Conservation (phyloP, 2,329 filamentous ascomycete species). For the Pseudophaeomoniella oleicola region DNA sequence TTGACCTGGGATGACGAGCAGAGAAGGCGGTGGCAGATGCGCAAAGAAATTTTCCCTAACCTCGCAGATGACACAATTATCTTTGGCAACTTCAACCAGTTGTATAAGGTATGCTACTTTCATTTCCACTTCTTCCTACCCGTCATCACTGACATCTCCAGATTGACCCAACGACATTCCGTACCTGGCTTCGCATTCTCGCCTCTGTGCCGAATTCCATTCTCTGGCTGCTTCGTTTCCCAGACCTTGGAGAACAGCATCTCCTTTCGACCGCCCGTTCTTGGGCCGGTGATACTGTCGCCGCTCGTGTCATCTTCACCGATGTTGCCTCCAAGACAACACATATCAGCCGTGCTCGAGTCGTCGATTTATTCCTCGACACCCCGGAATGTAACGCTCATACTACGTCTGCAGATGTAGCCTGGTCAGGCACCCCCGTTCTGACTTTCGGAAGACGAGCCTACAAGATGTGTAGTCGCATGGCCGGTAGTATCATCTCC, state of each 20-base stretch:
- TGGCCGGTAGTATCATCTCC: constrained; percentile 87
- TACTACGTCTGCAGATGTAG: constrained; percentile 87
- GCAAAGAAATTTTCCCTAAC: constrained; percentile 76
- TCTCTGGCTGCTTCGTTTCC: constrained; percentile 92
- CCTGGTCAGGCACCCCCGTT: constrained; percentile 91
- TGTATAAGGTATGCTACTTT: constrained; percentile 66
- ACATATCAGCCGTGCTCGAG: constrained; percentile 79
- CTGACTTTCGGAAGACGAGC: constrained; percentile 80
- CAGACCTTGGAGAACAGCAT: constrained; percentile 79
- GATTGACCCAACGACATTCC: constrained; percentile 96
- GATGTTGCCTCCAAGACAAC: constrained; percentile 91
- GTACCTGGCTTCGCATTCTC: constrained; percentile 87
- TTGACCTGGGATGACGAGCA: constrained; percentile 72
- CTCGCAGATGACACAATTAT: constrained; percentile 76
- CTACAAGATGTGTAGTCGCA: constrained; percentile 98
- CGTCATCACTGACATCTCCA: constrained; percentile 26
- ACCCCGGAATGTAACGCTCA: constrained; percentile 97
- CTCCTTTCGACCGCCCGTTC: constrained; percentile 61
- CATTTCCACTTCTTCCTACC: background rate
- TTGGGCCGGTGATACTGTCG: constrained; percentile 79
- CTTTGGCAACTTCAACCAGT: constrained; percentile 93
- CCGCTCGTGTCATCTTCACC: constrained; percentile 79
- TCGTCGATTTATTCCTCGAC: constrained; percentile 91
- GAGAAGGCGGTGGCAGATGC: constrained; percentile 72
- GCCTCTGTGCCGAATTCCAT: constrained; percentile 72